Evolutionary conservation across 495 filamentous ascomycete species (phyloP).

Genomic region (Trichoderma reesei): DNA sequence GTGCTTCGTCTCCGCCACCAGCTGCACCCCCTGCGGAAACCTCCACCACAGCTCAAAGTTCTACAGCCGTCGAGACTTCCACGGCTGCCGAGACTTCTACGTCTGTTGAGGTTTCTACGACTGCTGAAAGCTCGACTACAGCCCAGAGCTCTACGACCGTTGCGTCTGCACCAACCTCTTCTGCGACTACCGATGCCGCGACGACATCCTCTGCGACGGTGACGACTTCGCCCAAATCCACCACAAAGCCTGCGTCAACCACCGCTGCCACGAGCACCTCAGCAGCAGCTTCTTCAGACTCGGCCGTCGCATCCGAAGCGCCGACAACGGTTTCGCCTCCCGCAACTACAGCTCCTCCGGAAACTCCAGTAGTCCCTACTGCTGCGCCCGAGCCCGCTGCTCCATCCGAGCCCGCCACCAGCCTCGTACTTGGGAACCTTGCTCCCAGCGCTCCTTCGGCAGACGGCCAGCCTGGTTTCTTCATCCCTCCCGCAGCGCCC

Average conservation of each 20-base stretch:
- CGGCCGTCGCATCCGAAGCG: not conserved
- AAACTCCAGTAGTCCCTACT: not conserved
- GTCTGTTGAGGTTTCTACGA: no score
- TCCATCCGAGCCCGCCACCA: not conserved
- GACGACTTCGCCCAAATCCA: not conserved
- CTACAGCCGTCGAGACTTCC: constrained; percentile 13
- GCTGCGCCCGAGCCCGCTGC: not conserved
- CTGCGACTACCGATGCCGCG: not conserved
- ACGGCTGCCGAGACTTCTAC: not conserved
- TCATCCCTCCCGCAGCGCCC: not conserved
- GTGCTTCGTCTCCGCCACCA: not conserved
- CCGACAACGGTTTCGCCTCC: not conserved
- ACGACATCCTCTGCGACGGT: not conserved
- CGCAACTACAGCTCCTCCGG: not conserved
- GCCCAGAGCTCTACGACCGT: constrained; percentile 15
- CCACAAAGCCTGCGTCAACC: not conserved
- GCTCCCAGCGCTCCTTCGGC: not conserved
- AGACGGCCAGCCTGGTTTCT: not conserved
- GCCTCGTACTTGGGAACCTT: not conserved
- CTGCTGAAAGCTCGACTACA: not conserved
- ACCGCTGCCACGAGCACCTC: not conserved
- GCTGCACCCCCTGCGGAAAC: not conserved
- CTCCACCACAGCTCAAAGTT: constrained; percentile 10
- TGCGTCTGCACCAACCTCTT: not conserved
- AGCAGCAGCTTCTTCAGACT: not conserved